These are phyloP conservation scores for Thelephora terrestris DNA, from an alignment of 1,284 basidiomycete genomes.

Conservation along the genomic window DNA sequence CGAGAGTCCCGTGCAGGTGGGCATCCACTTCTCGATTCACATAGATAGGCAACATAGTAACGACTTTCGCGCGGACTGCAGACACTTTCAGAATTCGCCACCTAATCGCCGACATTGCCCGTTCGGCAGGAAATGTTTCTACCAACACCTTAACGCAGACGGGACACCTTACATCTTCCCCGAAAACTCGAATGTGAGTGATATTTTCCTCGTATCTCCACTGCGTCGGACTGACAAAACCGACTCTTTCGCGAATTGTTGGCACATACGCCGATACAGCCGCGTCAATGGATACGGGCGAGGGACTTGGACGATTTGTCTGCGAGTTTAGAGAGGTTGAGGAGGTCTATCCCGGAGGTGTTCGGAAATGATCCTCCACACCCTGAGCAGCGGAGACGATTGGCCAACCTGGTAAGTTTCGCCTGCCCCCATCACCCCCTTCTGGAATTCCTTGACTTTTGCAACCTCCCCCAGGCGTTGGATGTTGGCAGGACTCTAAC, in stretches of 20 bases:
- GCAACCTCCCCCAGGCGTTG: no score
- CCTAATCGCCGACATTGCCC: conserved; percentile 46
- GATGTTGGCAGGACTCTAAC: no score
- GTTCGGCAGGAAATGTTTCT: conserved; percentile 70
- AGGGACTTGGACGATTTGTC: conserved; percentile 17
- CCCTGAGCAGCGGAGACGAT: no score
- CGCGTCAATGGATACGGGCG: conserved; percentile 12
- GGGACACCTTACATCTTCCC: conserved; percentile 48
- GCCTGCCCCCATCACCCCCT: no score
- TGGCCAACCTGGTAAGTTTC: no score
- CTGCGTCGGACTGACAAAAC: neutral
- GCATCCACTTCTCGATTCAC: conserved; percentile 14
- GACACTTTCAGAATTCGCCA: conserved; percentile 51
- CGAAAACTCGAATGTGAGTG: conserved; percentile 17
- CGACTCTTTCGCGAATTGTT: conserved; percentile 4
- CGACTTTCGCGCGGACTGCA: conserved; percentile 15
- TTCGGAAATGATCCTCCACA: no score
- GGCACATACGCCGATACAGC: conserved; percentile 1
- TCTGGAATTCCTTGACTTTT: no score
- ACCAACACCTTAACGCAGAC: conserved; percentile 54
- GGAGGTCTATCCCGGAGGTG: neutral
- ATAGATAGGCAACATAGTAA: neutral
- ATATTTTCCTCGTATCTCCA: neutral
- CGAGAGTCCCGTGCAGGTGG: conserved; percentile 52
- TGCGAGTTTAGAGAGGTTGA: conserved; percentile 2